Evolutionary conservation across 192 early-diverging fungal species (phyloP), one percentile per base, ranked within the genome.

Genomic region (Coemansia sp.): DNA sequence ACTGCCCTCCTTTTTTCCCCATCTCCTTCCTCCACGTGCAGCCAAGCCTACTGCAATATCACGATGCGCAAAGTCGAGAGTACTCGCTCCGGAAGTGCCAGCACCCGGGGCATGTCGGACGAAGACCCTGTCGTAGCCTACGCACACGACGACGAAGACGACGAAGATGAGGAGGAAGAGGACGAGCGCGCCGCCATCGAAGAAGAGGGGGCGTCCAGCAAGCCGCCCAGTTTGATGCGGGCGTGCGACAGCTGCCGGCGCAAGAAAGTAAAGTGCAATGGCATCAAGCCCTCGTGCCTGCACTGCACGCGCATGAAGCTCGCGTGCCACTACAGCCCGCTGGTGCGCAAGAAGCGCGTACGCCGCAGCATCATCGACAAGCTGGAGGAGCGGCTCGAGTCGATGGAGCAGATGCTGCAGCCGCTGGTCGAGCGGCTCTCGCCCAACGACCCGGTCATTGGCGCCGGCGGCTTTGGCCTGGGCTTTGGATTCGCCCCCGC

Each of bases 251-350:
- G 65, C 42, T 83, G 81, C 70, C 65, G 81, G 52, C 76, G 75
- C 59, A 84, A 84, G 56, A 84, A 84, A 65, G 70, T 84, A 62
- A 79, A 80, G 62, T 84, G 82, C 68, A 79, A 79, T 60, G 82
- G 82, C 47, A 61, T 65, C 50, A 79, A 76, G 75, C 83, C 83
- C 9, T 64, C 62, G 47, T 84, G 83, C 68, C 60, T 70, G 48
- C 77, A 79, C 71, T 84, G 83, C 59, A 66, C 69, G 47, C 73
- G 83, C 14, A 79, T 79, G 76, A 69, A 77, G 69, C 77, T 80
- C 6, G 61, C 56, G 11, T 84, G 83, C 66, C 75, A 84, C 75
- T 84, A 84, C 71, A 84, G 83, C 50, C 77, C 77, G 28, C 65
- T 79, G 26, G 83, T 80, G 34, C 83, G 83, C 68, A 76, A 73